Evolutionary conservation across 208 protist genomes (phyloP).

Genomic region (Leishmania turanica): DNA sequence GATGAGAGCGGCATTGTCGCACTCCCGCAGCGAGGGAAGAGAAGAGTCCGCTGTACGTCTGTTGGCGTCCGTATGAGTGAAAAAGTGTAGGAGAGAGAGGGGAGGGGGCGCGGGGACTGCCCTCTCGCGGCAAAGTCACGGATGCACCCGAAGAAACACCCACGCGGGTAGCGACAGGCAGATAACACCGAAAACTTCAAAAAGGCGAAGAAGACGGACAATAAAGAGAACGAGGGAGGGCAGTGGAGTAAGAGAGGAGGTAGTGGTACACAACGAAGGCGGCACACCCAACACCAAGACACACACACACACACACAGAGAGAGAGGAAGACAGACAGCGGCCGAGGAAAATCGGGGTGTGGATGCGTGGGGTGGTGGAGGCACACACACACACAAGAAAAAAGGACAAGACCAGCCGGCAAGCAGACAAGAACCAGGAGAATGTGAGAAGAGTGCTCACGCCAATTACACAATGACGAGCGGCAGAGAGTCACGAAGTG

Average conservation of each 20-base stretch:
- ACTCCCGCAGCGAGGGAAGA: not conserved
- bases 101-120: not conserved
- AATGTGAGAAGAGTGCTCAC: not conserved
- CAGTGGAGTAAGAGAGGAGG: conserved; percentile 6
- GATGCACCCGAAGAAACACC: not conserved
- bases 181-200: conserved; percentile 4
- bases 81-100: not conserved
- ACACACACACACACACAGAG: no score
- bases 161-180: not conserved
- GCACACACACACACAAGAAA: not conserved
- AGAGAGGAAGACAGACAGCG: not conserved
- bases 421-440: no score
- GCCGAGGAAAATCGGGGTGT: not conserved
- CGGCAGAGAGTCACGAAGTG: not conserved
- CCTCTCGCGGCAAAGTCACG: not conserved
- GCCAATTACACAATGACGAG: not conserved
- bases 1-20: conserved; percentile 16
- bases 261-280: not conserved
- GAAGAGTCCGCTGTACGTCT: not conserved
- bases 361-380: not conserved
- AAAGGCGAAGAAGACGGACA: not conserved
- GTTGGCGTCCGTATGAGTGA: not conserved
- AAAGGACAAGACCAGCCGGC: not conserved
- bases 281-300: not conserved
- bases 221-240: not conserved